A percentile compares a stretch with the other conserved stretches of the same genome.
phyloP scores from a whole-genome alignment of 116 monocot genomes.

The Zostera marina region DNA sequence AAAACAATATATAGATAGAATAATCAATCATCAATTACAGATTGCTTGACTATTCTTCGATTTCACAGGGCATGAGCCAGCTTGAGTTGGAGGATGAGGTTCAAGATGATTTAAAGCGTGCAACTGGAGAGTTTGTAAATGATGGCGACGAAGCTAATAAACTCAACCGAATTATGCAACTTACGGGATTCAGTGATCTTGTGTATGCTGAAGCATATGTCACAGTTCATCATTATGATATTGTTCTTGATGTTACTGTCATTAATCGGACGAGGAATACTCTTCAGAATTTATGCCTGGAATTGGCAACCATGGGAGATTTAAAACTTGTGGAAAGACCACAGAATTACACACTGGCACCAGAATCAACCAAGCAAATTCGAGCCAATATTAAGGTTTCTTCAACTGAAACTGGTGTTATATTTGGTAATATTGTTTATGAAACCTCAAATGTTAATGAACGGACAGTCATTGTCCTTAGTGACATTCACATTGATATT shows the following conservation, averaged over 20 bases:
- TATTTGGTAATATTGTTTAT: constrained; percentile 91
- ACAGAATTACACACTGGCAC: constrained; percentile 80
- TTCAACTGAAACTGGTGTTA: constrained; percentile 86
- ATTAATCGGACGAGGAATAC: constrained; percentile 89
- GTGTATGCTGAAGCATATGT: constrained; percentile 94
- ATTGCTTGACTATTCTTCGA: no score
- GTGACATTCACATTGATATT: constrained; percentile 89
- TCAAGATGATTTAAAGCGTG: constrained; percentile 90
- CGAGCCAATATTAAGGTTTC: constrained; percentile 89
- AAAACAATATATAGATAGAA: no score
- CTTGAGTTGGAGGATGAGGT: constrained; percentile 93
- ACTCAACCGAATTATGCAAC: constrained; percentile 74
- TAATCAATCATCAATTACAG: no score
- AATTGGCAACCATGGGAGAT: constrained; percentile 91
- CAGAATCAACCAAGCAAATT: constrained; percentile 80
- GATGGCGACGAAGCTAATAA: constrained; percentile 72
- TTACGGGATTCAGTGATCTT: constrained; percentile 92
- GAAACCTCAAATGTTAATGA: constrained; percentile 86
- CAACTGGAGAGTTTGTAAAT: constrained; percentile 79
- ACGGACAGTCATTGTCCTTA: constrained; percentile 68
- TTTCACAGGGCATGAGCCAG: constrained; percentile 67
- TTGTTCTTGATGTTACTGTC: constrained; percentile 86
- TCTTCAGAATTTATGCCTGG: constrained; percentile 80
- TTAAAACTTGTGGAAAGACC: constrained; percentile 89
- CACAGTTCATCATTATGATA: constrained; percentile 89